These are phyloP conservation scores for Sideroxylon spinosum DNA, from an alignment of 179 eudicot genomes.

Conservation along the genomic window DNA sequence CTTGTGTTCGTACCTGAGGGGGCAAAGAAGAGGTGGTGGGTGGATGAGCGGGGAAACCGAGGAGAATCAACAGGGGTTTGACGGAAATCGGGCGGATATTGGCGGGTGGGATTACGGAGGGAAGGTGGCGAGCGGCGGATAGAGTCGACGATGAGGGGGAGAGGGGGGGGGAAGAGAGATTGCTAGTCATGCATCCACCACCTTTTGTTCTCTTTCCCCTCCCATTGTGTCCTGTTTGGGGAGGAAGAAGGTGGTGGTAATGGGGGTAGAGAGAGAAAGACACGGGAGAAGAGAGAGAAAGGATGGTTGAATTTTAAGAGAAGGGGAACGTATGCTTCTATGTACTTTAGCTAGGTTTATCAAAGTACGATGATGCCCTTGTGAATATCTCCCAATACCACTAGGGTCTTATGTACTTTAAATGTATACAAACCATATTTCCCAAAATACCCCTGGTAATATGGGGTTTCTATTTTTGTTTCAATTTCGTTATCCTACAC, in stretches of 20 bases:
- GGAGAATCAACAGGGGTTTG: constrained; percentile 14
- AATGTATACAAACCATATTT: neutral
- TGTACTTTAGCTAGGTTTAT: constrained; percentile 17
- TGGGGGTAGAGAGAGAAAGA: constrained; percentile 9
- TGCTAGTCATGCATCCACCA: constrained; percentile 73
- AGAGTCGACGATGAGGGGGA: constrained; percentile 11
- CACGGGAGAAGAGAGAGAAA: neutral
- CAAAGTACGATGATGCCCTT: constrained; percentile 12
- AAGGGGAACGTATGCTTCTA: constrained; percentile 28
- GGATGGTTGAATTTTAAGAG: neutral
- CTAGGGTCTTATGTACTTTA: neutral
- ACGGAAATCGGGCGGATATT: constrained; percentile 6
- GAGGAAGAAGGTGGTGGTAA: constrained; percentile 14
- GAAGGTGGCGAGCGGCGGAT: constrained; percentile 16
- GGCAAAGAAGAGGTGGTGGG: neutral
- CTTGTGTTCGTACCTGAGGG: constrained; percentile 10
- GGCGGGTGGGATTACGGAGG: constrained; percentile 20
- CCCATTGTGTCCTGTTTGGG: constrained; percentile 19
- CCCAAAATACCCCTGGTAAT: neutral
- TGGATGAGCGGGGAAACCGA: constrained; percentile 19
- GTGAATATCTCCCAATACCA: neutral
- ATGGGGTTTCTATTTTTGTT: neutral
- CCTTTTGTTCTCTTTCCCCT: constrained; percentile 29
- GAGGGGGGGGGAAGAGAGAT: constrained; percentile 18
- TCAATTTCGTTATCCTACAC: neutral